Evolutionary conservation across 1,284 basidiomycete species (phyloP).

Genomic region (Boletus smithii): DNA sequence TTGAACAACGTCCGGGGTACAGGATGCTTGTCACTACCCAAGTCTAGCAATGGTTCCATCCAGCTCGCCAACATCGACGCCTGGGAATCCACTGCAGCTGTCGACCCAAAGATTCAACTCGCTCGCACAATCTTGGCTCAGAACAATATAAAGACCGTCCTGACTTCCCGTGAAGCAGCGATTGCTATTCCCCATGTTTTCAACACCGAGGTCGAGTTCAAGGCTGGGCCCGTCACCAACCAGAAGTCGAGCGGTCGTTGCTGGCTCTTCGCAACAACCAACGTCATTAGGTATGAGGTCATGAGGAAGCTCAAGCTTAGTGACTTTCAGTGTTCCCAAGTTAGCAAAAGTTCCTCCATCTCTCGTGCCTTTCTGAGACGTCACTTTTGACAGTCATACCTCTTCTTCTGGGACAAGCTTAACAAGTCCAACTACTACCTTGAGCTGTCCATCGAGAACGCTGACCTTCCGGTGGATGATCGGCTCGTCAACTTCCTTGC

Average conservation of each 20-base stretch:
- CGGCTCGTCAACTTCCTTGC: slow-evolving; percentile 79
- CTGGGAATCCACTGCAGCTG: slow-evolving; percentile 62
- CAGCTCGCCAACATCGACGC: slow-evolving; percentile 52
- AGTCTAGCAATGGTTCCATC: slow-evolving; percentile 57
- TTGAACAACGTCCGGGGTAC: background rate
- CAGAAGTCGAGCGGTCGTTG: slow-evolving; percentile 87
- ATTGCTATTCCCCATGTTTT: slow-evolving; percentile 80
- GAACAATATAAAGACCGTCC: slow-evolving; percentile 61
- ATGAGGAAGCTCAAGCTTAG: slow-evolving; percentile 83
- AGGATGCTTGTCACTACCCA: slow-evolving; percentile 18
- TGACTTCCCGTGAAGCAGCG: slow-evolving; percentile 62
- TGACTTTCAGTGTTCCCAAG: slow-evolving; percentile 89
- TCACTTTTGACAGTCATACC: slow-evolving; percentile 57
- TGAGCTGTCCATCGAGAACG: slow-evolving; percentile 82
- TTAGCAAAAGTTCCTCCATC: slow-evolving; percentile 27
- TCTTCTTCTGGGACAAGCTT: slow-evolving; percentile 94
- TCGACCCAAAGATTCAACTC: slow-evolving; percentile 67
- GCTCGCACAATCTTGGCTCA: slow-evolving; percentile 82
- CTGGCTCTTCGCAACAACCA: slow-evolving; percentile 92
- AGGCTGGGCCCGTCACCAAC: slow-evolving; percentile 80
- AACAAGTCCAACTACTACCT: slow-evolving; percentile 96
- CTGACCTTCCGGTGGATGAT: slow-evolving; percentile 78
- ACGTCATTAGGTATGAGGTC: slow-evolving; percentile 80
- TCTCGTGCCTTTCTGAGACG: slow-evolving; percentile 11
- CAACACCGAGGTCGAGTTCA: slow-evolving; percentile 77